These are phyloP conservation scores for Hyphopichia wangnamkhiaoensis DNA, from an alignment of 1,139 yeast genomes.

Conservation along the genomic window DNA sequence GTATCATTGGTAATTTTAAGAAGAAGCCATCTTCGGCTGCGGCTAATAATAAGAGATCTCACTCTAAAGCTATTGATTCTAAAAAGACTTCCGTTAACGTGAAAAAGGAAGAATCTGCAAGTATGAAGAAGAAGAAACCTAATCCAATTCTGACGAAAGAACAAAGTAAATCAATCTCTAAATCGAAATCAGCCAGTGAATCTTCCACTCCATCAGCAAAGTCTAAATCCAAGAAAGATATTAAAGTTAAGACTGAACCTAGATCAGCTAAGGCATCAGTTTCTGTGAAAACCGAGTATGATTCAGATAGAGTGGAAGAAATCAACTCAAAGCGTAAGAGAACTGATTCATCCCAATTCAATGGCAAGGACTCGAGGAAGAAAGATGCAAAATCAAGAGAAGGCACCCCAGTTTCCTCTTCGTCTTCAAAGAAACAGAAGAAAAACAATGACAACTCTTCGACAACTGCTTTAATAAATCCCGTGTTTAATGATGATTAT, in stretches of 20 bases:
- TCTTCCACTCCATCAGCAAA: slow-evolving; percentile 2
- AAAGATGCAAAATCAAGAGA: slow-evolving; percentile 4
- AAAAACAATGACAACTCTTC: not conserved
- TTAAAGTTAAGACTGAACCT: not conserved
- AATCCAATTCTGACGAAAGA: slow-evolving; percentile 3
- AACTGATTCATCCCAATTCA: not conserved
- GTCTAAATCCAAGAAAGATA: slow-evolving; percentile 3
- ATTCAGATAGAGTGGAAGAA: not conserved
- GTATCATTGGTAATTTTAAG: not conserved
- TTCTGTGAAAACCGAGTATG: not conserved
- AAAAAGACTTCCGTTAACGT: not conserved
- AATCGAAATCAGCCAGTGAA: slow-evolving; percentile 6
- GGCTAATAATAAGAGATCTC: not conserved
- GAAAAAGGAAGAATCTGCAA: not conserved
- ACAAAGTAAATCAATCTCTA: slow-evolving; percentile 7
- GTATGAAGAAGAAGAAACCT: not conserved
- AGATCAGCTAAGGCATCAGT: slow-evolving; percentile 1
- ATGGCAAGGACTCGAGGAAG: slow-evolving; percentile 5
- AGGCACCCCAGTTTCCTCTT: not conserved
- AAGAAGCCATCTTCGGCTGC: slow-evolving; percentile 11
- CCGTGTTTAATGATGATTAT: slow-evolving; percentile 20
- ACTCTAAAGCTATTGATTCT: not conserved
- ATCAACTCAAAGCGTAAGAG: slow-evolving; percentile 6
- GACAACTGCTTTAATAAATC: slow-evolving; percentile 13
- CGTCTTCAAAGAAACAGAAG: slow-evolving; percentile 5